phyloP scores from a whole-genome alignment of 441 rosid species.

The Codiaeum variegatum region DNA sequence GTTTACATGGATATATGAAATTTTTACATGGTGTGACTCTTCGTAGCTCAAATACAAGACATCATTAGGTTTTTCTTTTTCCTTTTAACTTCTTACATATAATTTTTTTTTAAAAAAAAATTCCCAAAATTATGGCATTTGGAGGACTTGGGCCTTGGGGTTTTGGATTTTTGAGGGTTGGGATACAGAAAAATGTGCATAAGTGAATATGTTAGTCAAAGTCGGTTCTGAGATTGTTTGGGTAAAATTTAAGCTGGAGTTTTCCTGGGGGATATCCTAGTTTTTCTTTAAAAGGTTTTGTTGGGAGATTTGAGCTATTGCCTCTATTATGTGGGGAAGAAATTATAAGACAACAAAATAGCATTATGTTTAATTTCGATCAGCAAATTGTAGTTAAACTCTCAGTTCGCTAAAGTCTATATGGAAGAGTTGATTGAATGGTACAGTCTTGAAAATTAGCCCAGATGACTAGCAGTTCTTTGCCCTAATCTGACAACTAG shows the following conservation, averaged over 20 bases:
- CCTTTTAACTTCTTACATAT: constrained; percentile 22
- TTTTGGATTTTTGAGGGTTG: constrained; percentile 18
- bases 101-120: neutral
- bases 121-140: constrained; percentile 20
- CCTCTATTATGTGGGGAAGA: neutral
- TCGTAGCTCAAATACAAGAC: constrained; percentile 81
- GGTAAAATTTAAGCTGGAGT: constrained; percentile 23
- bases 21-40: constrained; percentile 91
- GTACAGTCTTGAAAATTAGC: too few species aligned
- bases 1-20: constrained; percentile 79
- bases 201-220: constrained; percentile 30
- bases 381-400: too few species aligned
- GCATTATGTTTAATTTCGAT: too few species aligned
- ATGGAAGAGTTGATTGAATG: too few species aligned
- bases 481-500: too few species aligned
- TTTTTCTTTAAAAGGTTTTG: constrained; percentile 10
- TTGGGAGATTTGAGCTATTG: neutral
- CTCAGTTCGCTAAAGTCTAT: too few species aligned
- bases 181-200: constrained; percentile 56
- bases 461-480: too few species aligned
- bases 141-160: constrained; percentile 11
- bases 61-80: constrained; percentile 41
- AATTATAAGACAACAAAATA: neutral
- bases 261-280: constrained; percentile 16
- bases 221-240: constrained; percentile 22